phyloP scores from a whole-genome alignment of 306 rosid genomes.

The Lathyrus aphaca region DNA sequence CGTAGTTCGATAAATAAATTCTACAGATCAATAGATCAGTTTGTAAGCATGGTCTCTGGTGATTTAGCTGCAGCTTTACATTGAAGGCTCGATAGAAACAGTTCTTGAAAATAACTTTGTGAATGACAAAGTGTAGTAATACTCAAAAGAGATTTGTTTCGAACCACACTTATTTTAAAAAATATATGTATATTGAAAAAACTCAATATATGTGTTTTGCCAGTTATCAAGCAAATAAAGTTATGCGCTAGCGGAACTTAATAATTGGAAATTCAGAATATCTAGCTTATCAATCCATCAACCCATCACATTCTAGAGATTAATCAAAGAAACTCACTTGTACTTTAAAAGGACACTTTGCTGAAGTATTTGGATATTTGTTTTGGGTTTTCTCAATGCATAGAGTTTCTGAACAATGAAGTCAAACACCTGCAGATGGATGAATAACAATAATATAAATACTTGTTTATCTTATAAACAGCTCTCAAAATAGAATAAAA shows the following conservation, averaged over 20 bases:
- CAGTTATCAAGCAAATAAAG: conserved; percentile 12
- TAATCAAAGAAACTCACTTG: conserved; percentile 66
- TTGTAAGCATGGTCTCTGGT: conserved; percentile 14
- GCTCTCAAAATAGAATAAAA: background rate
- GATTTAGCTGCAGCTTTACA: conserved; percentile 23
- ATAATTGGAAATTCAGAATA: conserved; percentile 16
- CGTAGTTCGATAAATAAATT: conserved; percentile 21
- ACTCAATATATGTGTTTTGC: background rate
- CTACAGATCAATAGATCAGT: conserved; percentile 23
- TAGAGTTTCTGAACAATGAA: conserved; percentile 96
- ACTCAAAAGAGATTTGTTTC: conserved; percentile 2
- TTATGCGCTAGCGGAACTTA: conserved; percentile 15
- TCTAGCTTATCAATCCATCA: conserved; percentile 22
- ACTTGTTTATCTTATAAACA: conserved; percentile 22
- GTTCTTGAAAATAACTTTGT: background rate
- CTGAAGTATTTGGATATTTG: conserved; percentile 97
- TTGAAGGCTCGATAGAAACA: conserved; percentile 23
- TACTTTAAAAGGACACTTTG: conserved; percentile 94
- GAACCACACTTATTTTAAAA: background rate
- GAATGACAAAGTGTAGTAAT: background rate
- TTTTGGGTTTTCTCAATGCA: conserved; percentile 94
- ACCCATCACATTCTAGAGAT: conserved; percentile 10
- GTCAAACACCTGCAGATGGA: conserved; percentile 78
- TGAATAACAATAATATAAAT: conserved; percentile 31
- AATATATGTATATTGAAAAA: background rate